phyloP scores from a whole-genome alignment of 2,329 filamentous ascomycete species.

The Calonectria hawksworthii region DNA sequence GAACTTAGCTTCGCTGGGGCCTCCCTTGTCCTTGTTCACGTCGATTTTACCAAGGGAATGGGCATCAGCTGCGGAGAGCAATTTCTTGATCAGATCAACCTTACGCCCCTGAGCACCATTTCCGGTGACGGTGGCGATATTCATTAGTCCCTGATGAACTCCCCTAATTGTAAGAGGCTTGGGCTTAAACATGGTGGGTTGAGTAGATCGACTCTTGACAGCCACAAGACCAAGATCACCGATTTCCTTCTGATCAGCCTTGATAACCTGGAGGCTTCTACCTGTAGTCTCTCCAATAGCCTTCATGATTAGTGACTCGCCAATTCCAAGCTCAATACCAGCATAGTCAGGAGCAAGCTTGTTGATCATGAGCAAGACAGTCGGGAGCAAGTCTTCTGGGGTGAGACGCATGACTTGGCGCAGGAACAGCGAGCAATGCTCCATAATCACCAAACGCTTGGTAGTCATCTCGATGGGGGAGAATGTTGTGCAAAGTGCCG shows the following conservation, averaged over 20 bases:
- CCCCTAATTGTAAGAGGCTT: constrained; percentile 89
- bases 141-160: constrained; percentile 89
- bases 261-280: constrained; percentile 89
- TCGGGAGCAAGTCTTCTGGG: constrained; percentile 87
- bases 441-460: constrained; percentile 89
- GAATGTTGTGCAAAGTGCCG: constrained; percentile 93
- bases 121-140: constrained; percentile 88
- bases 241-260: constrained; percentile 95
- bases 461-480: constrained; percentile 95
- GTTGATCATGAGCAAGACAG: constrained; percentile 96
- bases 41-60: constrained; percentile 83
- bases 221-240: constrained; percentile 95
- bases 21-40: constrained; percentile 92
- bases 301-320: constrained; percentile 98
- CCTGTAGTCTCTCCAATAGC: constrained; percentile 96
- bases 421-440: constrained; percentile 91
- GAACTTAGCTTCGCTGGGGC: constrained; percentile 94
- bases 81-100: constrained; percentile 94
- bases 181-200: constrained; percentile 98
- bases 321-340: constrained; percentile 97
- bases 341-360: constrained; percentile 97
- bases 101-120: constrained; percentile 92
- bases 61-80: constrained; percentile 91
- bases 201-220: constrained; percentile 93
- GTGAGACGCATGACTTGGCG: constrained; percentile 95